Evolutionary conservation across 352 stramenopile species (phyloP), one percentile per base, ranked within the genome.

Genomic region (Aphanomyces invadans): DNA sequence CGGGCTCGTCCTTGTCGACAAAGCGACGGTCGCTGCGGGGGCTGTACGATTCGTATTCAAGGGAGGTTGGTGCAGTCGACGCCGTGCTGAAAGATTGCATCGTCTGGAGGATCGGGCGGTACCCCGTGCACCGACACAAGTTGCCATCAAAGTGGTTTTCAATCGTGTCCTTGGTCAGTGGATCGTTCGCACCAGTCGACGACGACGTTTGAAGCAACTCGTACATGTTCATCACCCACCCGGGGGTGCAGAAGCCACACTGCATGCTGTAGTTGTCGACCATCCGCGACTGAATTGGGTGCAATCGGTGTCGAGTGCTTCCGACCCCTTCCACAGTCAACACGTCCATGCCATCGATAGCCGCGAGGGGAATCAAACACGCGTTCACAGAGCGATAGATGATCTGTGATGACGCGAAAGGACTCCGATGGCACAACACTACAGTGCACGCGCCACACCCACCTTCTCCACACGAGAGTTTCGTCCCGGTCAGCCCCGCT

Each of bases 111-210:
- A 90, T 86, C 17, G 79, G 78, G 23, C 79, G 73, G 65, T 91
- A 91, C 0, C 83, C 86, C 21, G 89, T 97, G 74, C 89, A 97
- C 12, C 89, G 77, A 69, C 89, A 97, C 4, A 97, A 72, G 72
- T 97, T 97, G 25, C 89, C 87, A 75, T 97, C 89, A 54, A 97
- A 73, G 62, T 90, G 76, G 68, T 90, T 77, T 69, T 95, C 83
- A 10, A 95, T 71, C 36, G 80, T 63, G 10, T 68, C 71, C 55
- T 62, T 68, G 29, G 52, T 70, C 75, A 59, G 88, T 79, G 62
- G 84, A n/a, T n/a, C n/a, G n/a, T n/a, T n/a, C n/a, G n/a, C n/a
- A n/a, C n/a, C n/a, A 82, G 33, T 70, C 31, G 56, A 31, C 72
- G 26, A 81, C 12, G 81, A 75, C 7, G 33, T 69, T 42, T 69